Percentiles rank a stretch among this genome's conserved stretches.
These are phyloP conservation scores for Fusarium albidum DNA, from an alignment of 2,329 filamentous ascomycete genomes.

Conservation along the genomic window DNA sequence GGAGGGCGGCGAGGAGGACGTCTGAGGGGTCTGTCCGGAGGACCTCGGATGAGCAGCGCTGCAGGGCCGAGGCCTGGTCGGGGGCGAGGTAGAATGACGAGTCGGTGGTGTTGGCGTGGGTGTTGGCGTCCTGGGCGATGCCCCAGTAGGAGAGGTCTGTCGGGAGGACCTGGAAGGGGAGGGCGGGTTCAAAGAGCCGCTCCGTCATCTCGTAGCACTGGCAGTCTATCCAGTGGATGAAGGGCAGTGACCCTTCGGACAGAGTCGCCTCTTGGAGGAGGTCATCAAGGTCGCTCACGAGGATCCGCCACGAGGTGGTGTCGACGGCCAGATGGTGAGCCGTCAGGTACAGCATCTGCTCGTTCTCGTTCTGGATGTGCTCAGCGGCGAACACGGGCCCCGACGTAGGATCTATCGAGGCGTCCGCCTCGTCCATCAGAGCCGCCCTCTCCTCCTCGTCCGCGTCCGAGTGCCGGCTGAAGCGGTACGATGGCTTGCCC, in stretches of 20 bases:
- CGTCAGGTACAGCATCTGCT: slow-evolving; percentile 57
- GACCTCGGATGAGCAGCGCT: slow-evolving; percentile 52
- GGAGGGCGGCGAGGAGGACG: slow-evolving; percentile 61
- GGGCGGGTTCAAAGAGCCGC: slow-evolving; percentile 38
- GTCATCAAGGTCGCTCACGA: slow-evolving; percentile 59
- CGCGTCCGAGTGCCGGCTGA: slow-evolving; percentile 52
- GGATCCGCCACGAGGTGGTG: slow-evolving; percentile 58
- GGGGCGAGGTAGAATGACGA: slow-evolving; percentile 53
- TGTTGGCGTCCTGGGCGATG: slow-evolving; percentile 52
- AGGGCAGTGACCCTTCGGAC: slow-evolving; percentile 56
- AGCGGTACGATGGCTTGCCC: slow-evolving; percentile 52
- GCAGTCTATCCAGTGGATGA: slow-evolving; percentile 58
- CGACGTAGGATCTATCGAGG: slow-evolving; percentile 55
- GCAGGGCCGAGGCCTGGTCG: slow-evolving; percentile 53
- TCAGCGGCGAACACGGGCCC: slow-evolving; percentile 61
- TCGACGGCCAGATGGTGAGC: slow-evolving; percentile 63
- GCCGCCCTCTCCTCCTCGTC: slow-evolving; percentile 52
- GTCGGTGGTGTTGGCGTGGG: slow-evolving; percentile 53
- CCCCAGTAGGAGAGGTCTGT: slow-evolving; percentile 59
- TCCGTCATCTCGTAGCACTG: slow-evolving; percentile 50
- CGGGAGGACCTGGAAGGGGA: slow-evolving; percentile 51
- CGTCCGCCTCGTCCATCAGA: slow-evolving; percentile 52
- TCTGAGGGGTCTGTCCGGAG: slow-evolving; percentile 62
- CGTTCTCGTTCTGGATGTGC: slow-evolving; percentile 56
- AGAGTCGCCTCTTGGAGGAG: slow-evolving; percentile 54